phyloP scores from a whole-genome alignment of 768 basidiomycete species.

The Russula olivacea region DNA sequence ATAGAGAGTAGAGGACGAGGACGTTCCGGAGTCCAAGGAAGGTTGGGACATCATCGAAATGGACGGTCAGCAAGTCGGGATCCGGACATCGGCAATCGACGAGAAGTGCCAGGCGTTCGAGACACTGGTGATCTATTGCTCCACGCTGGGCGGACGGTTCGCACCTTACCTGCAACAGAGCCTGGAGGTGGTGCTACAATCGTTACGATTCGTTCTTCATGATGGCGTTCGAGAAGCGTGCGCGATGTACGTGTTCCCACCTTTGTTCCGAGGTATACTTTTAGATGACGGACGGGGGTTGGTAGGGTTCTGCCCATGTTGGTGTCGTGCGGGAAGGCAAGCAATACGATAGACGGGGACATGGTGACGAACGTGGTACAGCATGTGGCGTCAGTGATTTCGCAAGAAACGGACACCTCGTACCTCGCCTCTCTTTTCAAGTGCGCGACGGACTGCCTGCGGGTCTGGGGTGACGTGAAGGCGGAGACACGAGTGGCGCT shows the following conservation, averaged over 20 bases:
- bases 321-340: constrained; percentile 59
- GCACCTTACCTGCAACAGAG: constrained; percentile 67
- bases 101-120: constrained; percentile 87
- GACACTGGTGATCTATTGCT: constrained; percentile 76
- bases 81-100: constrained; percentile 74
- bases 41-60: constrained; percentile 76
- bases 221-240: constrained; percentile 79
- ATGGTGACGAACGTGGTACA: constrained; percentile 67
- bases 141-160: constrained; percentile 58
- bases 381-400: constrained; percentile 48
- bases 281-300: constrained; percentile 1
- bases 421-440: constrained; percentile 75
- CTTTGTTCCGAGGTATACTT: not conserved
- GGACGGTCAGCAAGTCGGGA: constrained; percentile 71
- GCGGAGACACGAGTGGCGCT: constrained; percentile 49
- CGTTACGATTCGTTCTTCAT: constrained; percentile 72
- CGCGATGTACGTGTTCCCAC: constrained; percentile 50
- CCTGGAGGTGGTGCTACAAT: constrained; percentile 66
- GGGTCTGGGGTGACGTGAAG: constrained; percentile 50
- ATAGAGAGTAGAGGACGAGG: constrained; percentile 44
- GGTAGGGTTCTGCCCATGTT: constrained; percentile 67
- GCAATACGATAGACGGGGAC: constrained; percentile 31
- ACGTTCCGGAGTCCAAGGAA: constrained; percentile 52
- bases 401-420: constrained; percentile 67
- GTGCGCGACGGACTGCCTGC: constrained; percentile 56